Conservation (phyloP, 75 land plant species). For the Picea glauca region DNA sequence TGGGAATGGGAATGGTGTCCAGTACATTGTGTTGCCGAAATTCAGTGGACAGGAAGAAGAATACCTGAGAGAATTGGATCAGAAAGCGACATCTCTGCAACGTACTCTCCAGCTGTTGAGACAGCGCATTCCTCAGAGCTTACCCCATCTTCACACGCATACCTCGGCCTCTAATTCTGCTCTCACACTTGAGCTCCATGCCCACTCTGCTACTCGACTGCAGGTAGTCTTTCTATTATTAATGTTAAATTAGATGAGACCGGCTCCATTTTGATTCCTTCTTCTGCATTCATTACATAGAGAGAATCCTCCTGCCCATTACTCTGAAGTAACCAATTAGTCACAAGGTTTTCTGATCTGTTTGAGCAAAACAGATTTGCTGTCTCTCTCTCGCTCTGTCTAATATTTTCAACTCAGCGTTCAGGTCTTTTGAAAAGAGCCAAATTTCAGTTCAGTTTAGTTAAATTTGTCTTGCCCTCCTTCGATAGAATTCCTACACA, state of each 20-base stretch:
- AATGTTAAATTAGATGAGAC: background rate
- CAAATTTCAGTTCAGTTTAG: too few species aligned
- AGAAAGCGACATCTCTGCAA: slow-evolving; percentile 22
- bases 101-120: slow-evolving; percentile 29
- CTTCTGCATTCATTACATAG: background rate
- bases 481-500: slow-evolving; percentile 9
- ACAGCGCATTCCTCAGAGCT: slow-evolving; percentile 33
- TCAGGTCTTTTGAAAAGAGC: too few species aligned
- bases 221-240: slow-evolving; percentile 10
- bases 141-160: slow-evolving; percentile 29
- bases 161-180: slow-evolving; percentile 21
- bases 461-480: background rate
- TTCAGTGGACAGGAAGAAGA: background rate
- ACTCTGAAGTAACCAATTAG: too few species aligned
- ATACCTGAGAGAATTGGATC: slow-evolving; percentile 21
- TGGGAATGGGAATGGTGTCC: background rate
- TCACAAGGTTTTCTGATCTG: too few species aligned
- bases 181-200: slow-evolving; percentile 22
- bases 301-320: background rate
- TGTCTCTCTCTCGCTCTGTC: too few species aligned
- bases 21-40: background rate
- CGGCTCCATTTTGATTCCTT: background rate
- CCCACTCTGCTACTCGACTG: slow-evolving; percentile 20
- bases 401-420: too few species aligned
- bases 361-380: too few species aligned